These are phyloP conservation scores for Ogataea neopini DNA, from an alignment of 805 yeast species.

Conservation along the genomic window DNA sequence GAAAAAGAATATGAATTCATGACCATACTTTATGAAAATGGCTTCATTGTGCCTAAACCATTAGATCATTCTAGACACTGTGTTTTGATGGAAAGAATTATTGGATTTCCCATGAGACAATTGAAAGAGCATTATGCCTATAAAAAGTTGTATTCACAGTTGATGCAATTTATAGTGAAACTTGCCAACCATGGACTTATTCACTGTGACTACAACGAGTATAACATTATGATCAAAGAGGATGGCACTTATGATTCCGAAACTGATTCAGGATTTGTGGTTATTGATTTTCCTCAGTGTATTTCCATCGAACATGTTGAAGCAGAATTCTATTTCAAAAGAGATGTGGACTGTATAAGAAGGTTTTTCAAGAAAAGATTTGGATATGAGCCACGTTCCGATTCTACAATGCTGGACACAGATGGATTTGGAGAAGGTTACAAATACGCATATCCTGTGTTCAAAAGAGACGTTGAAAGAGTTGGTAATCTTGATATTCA, in stretches of 20 bases:
- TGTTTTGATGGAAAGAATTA: constrained; percentile 87
- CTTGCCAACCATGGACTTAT: constrained; percentile 87
- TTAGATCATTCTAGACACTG: constrained; percentile 89
- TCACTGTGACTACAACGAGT: constrained; percentile 97
- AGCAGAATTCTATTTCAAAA: constrained; percentile 81
- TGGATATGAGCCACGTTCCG: constrained; percentile 68
- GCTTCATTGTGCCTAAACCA: constrained; percentile 86
- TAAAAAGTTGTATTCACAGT: constrained; percentile 71
- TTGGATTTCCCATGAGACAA: constrained; percentile 89
- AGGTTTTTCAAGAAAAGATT: constrained; percentile 79
- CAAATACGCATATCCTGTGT: constrained; percentile 74
- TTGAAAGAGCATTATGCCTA: constrained; percentile 69
- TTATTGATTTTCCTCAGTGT: constrained; percentile 98
- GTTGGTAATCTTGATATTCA: constrained; percentile 72
- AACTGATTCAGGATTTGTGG: constrained; percentile 71
- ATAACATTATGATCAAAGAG: constrained; percentile 79
- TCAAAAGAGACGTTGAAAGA: constrained; percentile 73
- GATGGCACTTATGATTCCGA: constrained; percentile 51
- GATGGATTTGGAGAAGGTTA: constrained; percentile 84
- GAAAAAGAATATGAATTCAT: constrained; percentile 89
- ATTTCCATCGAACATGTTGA: constrained; percentile 88
- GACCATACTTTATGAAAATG: constrained; percentile 69
- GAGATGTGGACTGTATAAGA: constrained; percentile 91
- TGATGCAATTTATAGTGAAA: constrained; percentile 84
- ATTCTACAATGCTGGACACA: constrained; percentile 69